A percentile compares a stretch with the other conserved stretches of the same genome.
Conservation (phyloP, 768 basidiomycete species). For the Kwoniella botswanensis region DNA sequence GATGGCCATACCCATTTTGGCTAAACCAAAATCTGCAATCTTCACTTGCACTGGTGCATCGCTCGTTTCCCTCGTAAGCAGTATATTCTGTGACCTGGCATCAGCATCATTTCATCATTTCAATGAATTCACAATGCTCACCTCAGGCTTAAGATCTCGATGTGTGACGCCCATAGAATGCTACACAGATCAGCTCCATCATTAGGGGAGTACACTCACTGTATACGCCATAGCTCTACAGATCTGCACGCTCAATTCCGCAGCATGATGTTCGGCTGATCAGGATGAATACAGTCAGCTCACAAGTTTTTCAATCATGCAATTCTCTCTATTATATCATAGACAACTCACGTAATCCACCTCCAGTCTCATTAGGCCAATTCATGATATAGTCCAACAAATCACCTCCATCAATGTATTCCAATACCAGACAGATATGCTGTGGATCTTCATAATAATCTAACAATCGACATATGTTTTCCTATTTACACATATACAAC, state of each 20-base stretch:
- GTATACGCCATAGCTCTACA: conserved; percentile 67
- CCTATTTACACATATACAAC: conserved; percentile 46
- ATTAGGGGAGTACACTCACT: conserved; percentile 34
- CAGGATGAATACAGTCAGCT: conserved; percentile 48
- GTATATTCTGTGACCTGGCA: conserved; percentile 68
- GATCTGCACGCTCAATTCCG: conserved; percentile 78
- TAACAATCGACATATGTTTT: conserved; percentile 78
- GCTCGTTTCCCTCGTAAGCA: conserved; percentile 69
- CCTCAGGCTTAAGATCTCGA: conserved; percentile 84
- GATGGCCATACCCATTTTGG: conserved; percentile 66
- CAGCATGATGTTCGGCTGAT: conserved; percentile 61
- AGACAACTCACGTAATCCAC: conserved; percentile 67
- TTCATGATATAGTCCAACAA: conserved; percentile 74
- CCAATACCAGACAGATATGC: conserved; percentile 68
- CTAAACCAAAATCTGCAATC: conserved; percentile 94
- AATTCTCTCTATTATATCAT: background rate
- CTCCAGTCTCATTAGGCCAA: conserved; percentile 39
- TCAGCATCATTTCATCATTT: background rate
- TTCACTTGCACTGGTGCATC: conserved; percentile 72
- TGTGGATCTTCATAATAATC: conserved; percentile 75
- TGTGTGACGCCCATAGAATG: conserved; percentile 76
- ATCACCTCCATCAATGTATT: conserved; percentile 86
- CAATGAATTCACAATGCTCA: conserved; percentile 8
- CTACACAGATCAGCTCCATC: conserved; percentile 24
- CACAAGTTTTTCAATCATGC: background rate